phyloP scores from a whole-genome alignment of 345 rosid genomes.

The Pseudoturritis turrita region DNA sequence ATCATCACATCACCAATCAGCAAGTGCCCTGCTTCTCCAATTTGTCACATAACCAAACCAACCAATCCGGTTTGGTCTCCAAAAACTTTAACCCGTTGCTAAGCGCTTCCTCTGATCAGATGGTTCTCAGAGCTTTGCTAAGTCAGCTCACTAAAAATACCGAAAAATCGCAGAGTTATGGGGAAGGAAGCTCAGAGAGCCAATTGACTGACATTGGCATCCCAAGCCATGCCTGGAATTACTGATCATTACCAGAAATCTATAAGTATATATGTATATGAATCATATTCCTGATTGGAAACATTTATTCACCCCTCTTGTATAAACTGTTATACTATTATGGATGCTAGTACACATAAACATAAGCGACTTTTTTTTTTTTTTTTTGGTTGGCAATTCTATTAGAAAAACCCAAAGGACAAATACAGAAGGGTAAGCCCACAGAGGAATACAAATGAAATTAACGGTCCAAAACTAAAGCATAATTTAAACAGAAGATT shows the following conservation, averaged over 20 bases:
- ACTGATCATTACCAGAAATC: slow-evolving; percentile 1
- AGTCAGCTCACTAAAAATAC: slow-evolving; percentile 15
- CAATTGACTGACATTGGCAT: slow-evolving; percentile 16
- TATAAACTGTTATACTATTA: not conserved
- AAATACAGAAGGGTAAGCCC: too few relatives aligned
- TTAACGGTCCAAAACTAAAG: too few relatives aligned
- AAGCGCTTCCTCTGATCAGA: slow-evolving; percentile 22
- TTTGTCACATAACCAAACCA: slow-evolving; percentile 38
- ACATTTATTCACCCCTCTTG: not conserved
- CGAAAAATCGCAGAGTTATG: not conserved
- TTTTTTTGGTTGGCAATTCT: too few relatives aligned
- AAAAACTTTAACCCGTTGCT: not conserved
- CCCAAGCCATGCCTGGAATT: slow-evolving; percentile 9
- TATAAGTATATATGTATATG: not conserved
- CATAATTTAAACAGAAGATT: too few relatives aligned
- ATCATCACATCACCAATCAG: slow-evolving; percentile 25
- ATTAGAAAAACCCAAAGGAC: too few relatives aligned
- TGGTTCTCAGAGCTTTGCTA: slow-evolving; percentile 19
- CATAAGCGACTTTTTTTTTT: too few relatives aligned
- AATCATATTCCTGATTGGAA: not conserved
- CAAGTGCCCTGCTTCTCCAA: slow-evolving; percentile 94
- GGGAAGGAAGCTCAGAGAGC: slow-evolving; percentile 27
- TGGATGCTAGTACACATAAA: not conserved
- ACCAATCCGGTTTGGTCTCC: slow-evolving; percentile 11
- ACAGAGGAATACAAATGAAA: too few relatives aligned